Percentiles rank a stretch among this genome's conserved stretches.
These are phyloP conservation scores for Hymenoscyphus repandus DNA, from an alignment of 2,329 filamentous ascomycete genomes.

Conservation along the genomic window DNA sequence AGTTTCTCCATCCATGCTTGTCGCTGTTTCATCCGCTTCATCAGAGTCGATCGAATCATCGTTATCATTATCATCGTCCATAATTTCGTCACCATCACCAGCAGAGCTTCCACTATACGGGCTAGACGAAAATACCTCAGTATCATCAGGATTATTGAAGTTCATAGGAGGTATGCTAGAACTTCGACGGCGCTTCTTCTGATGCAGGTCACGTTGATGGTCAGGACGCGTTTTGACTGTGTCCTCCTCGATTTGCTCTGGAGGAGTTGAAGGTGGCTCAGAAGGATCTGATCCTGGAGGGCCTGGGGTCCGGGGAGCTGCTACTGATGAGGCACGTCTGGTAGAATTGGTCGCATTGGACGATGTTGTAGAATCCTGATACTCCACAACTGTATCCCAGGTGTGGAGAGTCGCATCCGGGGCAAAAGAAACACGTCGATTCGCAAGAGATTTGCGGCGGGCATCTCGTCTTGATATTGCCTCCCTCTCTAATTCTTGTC, in stretches of 20 bases:
- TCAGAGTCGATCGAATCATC: conserved; percentile 34
- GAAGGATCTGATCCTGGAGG: conserved; percentile 40
- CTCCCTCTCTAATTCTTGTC: conserved; percentile 53
- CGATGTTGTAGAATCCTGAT: conserved; percentile 79
- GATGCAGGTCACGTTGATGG: conserved; percentile 59
- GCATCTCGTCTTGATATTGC: conserved; percentile 74
- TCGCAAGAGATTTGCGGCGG: conserved; percentile 86
- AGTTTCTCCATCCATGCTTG: conserved; percentile 71
- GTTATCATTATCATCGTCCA: conserved; percentile 42
- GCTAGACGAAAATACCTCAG: conserved; percentile 69
- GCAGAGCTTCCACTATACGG: conserved; percentile 61
- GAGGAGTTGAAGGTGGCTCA: conserved; percentile 57
- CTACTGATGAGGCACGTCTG: conserved; percentile 60
- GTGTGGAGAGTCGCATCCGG: conserved; percentile 96
- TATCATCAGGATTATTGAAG: conserved; percentile 56
- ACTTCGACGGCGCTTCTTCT: conserved; percentile 56
- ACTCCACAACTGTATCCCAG: conserved; percentile 83
- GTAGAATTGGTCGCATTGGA: conserved; percentile 70
- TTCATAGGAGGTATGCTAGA: conserved; percentile 62
- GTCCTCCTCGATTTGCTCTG: conserved; percentile 57
- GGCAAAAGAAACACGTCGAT: conserved; percentile 91
- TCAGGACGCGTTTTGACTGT: conserved; percentile 55
- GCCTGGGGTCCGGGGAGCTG: conserved; percentile 25
- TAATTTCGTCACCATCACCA: conserved; percentile 38
- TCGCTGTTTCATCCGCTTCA: conserved; percentile 72